Evolutionary conservation across 306 rosid genomes (phyloP), one percentile per base, ranked within the genome.

Genomic region (Trifolium pratense): DNA sequence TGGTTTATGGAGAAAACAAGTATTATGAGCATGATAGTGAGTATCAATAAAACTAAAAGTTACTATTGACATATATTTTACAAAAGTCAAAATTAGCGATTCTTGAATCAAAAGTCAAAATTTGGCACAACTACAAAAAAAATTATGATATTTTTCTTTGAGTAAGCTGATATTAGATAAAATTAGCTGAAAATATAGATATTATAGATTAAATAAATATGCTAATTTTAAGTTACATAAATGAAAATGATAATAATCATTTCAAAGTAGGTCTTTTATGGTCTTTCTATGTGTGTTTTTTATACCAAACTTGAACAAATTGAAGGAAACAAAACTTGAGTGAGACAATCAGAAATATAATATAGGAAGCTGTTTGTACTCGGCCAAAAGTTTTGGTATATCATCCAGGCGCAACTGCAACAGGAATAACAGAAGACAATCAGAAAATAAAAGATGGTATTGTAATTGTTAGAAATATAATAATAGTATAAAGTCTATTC

Each of bases 391-490:
- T 79, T 85, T 83, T 15, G 95, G 90, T 49, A 94, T 79, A 79
- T 94, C 99, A 78, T 86, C 88, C 91, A 94, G 83, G 13, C 95
- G 93, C 83, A 94, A 79, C 97, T 94, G 96, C 75, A 75, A 51
- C 34, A 71, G 2, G 29, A 71, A 40, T 48, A 76, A 57, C 64
- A 1, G 11, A 13, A 9, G 60, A 75, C 55, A 34, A 25, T 60
- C 49, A 31, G 67, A 76, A 75, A 67, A 34, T 12, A 15, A 43
- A 40, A 25, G 20, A 25, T 7, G 20, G 42, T 16, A 20, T 13
- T 23, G 17, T 14, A 66, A 64, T 36, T 18, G 53, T 42, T 40
- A 40, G 46, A 40, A 40, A 10, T 40, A 40, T 40, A 40, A 40
- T 21, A 21, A 21, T 21, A n/a, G 25, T 40, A 40, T 40, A 40